Evolutionary conservation across 2,329 filamentous ascomycete genomes (phyloP), one percentile per base, ranked within the genome.

Genomic region (Fusarium xyrophilum): DNA sequence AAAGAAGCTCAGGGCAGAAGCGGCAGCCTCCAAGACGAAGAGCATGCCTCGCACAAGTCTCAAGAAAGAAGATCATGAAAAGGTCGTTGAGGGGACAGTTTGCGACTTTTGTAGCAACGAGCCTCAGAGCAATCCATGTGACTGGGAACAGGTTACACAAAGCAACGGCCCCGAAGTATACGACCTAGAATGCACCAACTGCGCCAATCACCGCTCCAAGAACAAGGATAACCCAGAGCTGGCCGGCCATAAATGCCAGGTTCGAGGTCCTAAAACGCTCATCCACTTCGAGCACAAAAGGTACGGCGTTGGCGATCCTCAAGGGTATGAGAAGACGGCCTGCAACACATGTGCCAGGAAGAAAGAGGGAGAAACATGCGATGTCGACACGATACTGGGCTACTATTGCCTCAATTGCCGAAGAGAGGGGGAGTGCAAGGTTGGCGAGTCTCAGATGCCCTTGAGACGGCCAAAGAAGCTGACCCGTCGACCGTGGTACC

Each of bases 151-250:
- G 43, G 25, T 65, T 25, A 14, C 8, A 43, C 17, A 43, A 13
- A 43, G 23, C 17, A 43, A 43, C 12, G 40, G 50, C 21, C 5
- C 19, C 21, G 33, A 61, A 2, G 7, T 35, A 10, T 53, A 59
- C 7, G n/a, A 51, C 13, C 6, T 51, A 28, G 60, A 72, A 40
- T 72, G 70, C 27, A 38, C 60, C 14, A 67, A 73, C 35, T 72
- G 70, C 32, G 68, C 70, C 36, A 42, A 72, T 32, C 21, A 54
- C 39, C 70, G 70, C n/a, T 65, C 60, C 17, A 33, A 7, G 17
- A 55, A 32, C 17, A 59, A 55, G 12, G 43, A 30, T 3, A 9
- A 17, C 3, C 12, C 15, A 10, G n/a, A 47, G 17, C 7, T 60
- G 17, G 55, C 36, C 42, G 60, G 39, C 19, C 56, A 61, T 5